Evolutionary conservation across 352 stramenopile genomes (phyloP), one percentile per base, ranked within the genome.

Genomic region (Phytopythium aichiense): DNA sequence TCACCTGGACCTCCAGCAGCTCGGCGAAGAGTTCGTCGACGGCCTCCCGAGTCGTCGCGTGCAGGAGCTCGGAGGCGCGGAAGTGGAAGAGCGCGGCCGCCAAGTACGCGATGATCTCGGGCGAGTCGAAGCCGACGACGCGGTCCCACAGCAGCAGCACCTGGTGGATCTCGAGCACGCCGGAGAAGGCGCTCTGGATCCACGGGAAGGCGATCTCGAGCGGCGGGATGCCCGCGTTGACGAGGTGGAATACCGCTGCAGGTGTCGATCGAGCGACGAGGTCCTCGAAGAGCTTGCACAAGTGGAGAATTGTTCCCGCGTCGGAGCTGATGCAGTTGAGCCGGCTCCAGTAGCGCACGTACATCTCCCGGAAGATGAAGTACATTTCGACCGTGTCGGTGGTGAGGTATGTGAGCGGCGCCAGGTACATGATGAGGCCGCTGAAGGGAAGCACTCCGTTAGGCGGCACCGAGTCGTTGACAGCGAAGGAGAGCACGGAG

Each of bases 71-170:
- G n/a, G 76, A 62, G 25, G 77, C 66, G 30, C 85, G 77, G 33
- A 89, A 89, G 40, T 81, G 74, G 49, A 94, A 92, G 7, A 94
- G 70, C 13, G 85, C 85, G 1, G 81, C 83, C 22, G 85, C 85
- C 40, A 84, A 68, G 56, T 92, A 77, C 11, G 77, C 73, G n/a
- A 92, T 67, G 50, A 91, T 46, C 52, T 92, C 77, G 20, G 91
- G 56, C 30, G 75, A 81, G 50, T 92, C 79, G 57, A 84, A 94
- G 20, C 79, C 83, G 23, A 92, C 62, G 20, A 92, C 66, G 30
- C 81, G 84, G 52, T 94, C 84, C 84, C 84, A 94, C 5, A 94
- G 74, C 49, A 91, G 52, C 20, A 94, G 78, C 38, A 94, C 68
- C 63, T 94, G 79, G 11, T 82, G 58, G 50, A 91, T 86, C 61